phyloP scores from a whole-genome alignment of 2,329 filamentous ascomycete species.

The Verticillium zaregamsianum region DNA sequence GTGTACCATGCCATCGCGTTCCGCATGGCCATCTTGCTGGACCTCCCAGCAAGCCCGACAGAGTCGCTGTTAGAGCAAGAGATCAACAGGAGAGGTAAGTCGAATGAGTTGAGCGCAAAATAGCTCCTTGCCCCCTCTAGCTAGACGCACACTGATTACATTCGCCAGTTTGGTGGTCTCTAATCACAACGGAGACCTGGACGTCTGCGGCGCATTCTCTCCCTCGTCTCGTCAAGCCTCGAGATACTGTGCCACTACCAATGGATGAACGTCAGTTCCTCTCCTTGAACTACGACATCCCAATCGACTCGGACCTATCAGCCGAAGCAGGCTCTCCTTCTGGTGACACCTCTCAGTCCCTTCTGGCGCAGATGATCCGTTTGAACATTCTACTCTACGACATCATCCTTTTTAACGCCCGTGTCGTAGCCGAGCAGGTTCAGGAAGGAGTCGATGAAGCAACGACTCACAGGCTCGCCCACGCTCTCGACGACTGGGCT shows the following conservation, averaged over 20 bases:
- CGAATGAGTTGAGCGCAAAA: not conserved
- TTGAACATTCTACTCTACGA: slow-evolving; percentile 27
- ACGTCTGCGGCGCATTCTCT: slow-evolving; percentile 16
- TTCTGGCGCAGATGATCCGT: slow-evolving; percentile 22
- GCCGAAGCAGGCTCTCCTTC: not conserved
- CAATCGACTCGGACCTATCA: not conserved
- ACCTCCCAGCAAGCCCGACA: slow-evolving; percentile 25
- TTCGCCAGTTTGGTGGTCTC: slow-evolving; percentile 15
- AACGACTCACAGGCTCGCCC: slow-evolving; percentile 22
- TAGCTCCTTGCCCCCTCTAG: no score
- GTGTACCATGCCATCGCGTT: slow-evolving; percentile 32
- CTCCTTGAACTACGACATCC: slow-evolving; percentile 1
- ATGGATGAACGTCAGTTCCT: slow-evolving; percentile 32
- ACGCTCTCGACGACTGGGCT: slow-evolving; percentile 29
- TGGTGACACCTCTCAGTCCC: slow-evolving; percentile 13
- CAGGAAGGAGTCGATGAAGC: slow-evolving; percentile 11
- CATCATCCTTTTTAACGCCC: slow-evolving; percentile 33
- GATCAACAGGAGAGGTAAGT: slow-evolving; percentile 24
- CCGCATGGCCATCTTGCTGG: slow-evolving; percentile 27
- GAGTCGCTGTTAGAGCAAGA: slow-evolving; percentile 24
- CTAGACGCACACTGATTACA: no score
- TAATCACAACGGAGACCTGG: slow-evolving; percentile 18
- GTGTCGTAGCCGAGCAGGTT: slow-evolving; percentile 19
- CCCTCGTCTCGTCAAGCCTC: slow-evolving; percentile 13
- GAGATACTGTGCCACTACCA: slow-evolving; percentile 24